Conservation (phyloP, 768 basidiomycete species). For the Jaapia argillacea region DNA sequence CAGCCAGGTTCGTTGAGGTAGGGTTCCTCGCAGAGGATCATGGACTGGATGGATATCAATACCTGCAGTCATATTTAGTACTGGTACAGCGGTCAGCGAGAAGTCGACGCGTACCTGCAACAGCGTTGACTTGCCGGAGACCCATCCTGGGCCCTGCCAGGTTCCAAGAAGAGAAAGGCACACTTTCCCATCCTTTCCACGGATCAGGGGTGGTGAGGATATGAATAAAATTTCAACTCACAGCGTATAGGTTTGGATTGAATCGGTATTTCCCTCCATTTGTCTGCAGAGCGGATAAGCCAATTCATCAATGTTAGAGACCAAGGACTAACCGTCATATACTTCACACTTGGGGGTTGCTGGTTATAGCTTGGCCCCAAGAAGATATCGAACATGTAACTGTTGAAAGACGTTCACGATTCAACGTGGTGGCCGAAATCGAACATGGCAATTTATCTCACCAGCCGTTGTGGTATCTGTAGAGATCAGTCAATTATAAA, state of each 20-base stretch:
- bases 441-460: slow-evolving; percentile 22
- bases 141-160: slow-evolving; percentile 92
- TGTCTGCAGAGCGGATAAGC: slow-evolving; percentile 35
- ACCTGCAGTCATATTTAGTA: slow-evolving; percentile 46
- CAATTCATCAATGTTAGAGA: neutral
- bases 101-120: slow-evolving; percentile 45
- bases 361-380: slow-evolving; percentile 85
- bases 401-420: slow-evolving; percentile 13
- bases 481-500: slow-evolving; percentile 6
- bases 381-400: slow-evolving; percentile 87
- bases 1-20: slow-evolving; percentile 91
- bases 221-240: slow-evolving; percentile 22
- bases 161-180: slow-evolving; percentile 88
- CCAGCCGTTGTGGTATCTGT: slow-evolving; percentile 88
- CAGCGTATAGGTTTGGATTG: slow-evolving; percentile 92
- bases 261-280: slow-evolving; percentile 84
- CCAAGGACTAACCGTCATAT: slow-evolving; percentile 45
- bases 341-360: slow-evolving; percentile 68
- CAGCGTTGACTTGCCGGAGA: slow-evolving; percentile 81
- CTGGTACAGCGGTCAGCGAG: too few species aligned
- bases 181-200: slow-evolving; percentile 78
- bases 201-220: slow-evolving; percentile 1
- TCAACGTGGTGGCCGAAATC: too few species aligned
- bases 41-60: slow-evolving; percentile 90
- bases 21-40: slow-evolving; percentile 93